These are phyloP conservation scores for Ogataea henricii DNA, from an alignment of 805 yeast species.

Conservation along the genomic window DNA sequence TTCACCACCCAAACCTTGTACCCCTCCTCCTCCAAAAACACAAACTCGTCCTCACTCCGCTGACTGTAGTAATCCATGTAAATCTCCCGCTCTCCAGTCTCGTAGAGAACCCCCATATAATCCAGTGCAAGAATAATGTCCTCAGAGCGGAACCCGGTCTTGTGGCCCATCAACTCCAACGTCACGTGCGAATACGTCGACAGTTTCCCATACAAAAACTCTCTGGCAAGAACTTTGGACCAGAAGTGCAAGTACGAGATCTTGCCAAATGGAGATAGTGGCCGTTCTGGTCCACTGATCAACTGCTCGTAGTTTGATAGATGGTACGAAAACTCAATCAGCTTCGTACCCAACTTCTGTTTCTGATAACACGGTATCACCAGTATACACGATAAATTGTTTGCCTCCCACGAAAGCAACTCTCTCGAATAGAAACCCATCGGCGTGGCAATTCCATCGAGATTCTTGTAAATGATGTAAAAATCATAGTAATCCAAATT, in stretches of 20 bases:
- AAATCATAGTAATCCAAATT: slow-evolving; percentile 78
- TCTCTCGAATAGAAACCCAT: slow-evolving; percentile 96
- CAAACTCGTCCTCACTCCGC: slow-evolving; percentile 18
- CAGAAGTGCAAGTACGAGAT: slow-evolving; percentile 74
- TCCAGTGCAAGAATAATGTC: slow-evolving; percentile 64
- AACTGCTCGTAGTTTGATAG: slow-evolving; percentile 64
- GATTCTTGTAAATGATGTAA: slow-evolving; percentile 65
- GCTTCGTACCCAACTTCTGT: slow-evolving; percentile 69
- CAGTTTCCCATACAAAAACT: slow-evolving; percentile 44
- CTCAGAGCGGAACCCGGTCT: slow-evolving; percentile 63
- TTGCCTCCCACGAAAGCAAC: slow-evolving; percentile 71
- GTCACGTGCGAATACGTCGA: slow-evolving; percentile 36
- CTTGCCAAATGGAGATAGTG: slow-evolving; percentile 80
- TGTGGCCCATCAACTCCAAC: slow-evolving; percentile 49
- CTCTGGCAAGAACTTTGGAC: slow-evolving; percentile 55
- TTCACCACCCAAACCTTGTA: slow-evolving; percentile 29
- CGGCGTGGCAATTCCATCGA: slow-evolving; percentile 46
- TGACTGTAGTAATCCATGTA: slow-evolving; percentile 33
- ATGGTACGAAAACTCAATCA: slow-evolving; percentile 82
- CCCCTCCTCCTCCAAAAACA: slow-evolving; percentile 26
- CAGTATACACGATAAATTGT: slow-evolving; percentile 88
- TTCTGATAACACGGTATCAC: slow-evolving; percentile 92
- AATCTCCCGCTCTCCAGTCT: slow-evolving; percentile 27
- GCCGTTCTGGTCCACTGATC: slow-evolving; percentile 89
- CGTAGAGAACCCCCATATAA: slow-evolving; percentile 49